Conservation (phyloP, 768 basidiomycete species). For the Auricularia sp. region DNA sequence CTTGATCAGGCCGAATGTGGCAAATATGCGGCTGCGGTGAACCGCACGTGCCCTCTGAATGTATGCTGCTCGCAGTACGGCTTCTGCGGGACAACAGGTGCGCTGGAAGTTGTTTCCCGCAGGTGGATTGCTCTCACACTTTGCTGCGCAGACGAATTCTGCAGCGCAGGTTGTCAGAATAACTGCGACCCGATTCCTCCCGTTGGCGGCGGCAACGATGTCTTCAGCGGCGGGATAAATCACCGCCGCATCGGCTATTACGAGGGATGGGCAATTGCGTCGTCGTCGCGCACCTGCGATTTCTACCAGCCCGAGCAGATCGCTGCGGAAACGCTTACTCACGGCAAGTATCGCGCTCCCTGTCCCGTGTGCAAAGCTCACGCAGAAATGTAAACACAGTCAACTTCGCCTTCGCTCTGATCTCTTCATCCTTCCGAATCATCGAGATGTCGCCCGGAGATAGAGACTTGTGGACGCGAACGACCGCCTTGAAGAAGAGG, state of each 20-base stretch:
- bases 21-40: neutral
- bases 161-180: no score
- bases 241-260: neutral
- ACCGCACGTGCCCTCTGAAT: conserved; percentile 1
- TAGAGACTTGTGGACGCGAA: neutral
- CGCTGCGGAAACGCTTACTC: neutral
- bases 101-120: no score
- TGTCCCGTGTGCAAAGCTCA: no score
- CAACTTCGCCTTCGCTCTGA: neutral
- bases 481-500: conserved; percentile 1
- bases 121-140: no score
- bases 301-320: conserved; percentile 1
- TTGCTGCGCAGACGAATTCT: no score
- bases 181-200: no score
- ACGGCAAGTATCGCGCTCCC: neutral
- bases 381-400: neutral
- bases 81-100: neutral
- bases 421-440: neutral
- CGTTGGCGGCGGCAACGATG: no score
- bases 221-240: no score
- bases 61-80: conserved; percentile 2
- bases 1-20: neutral
- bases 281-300: neutral
- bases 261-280: no score
- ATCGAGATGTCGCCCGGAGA: conserved; percentile 1